Base-by-base conservation (phyloP, 2,329 filamentous ascomycete species). In the Fusarium musae region DNA sequence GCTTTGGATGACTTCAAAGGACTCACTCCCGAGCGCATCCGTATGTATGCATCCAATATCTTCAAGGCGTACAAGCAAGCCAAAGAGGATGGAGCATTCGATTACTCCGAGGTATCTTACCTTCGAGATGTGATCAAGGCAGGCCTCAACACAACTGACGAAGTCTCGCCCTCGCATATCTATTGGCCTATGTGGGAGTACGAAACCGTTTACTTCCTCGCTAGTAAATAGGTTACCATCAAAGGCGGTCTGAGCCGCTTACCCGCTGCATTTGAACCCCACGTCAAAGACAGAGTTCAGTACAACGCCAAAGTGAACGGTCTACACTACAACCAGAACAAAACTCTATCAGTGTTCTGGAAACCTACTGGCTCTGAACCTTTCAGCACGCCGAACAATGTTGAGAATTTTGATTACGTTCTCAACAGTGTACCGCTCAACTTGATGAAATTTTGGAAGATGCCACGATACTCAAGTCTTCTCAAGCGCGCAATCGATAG, bases 361-460 rank as follows among this genome's bases (percentile, higher is more conserved):
- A 63, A 64, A 1, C 69, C 67, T 0, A 74, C 70, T 5, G 78
- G 78, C 28, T 57, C 63, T 26, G 59, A 77, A 12, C 79, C 75
- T 63, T 73, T 42, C 52, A 78, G n/a, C 63, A 62, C 57, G 0
- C 15, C 59, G 2, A 56, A 75, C 10, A 77, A 73, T 1, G 73
- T 75, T 8, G 79, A 81, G n/a, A 73, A 76, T 3, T 84, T 82
- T 39, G 82, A 84, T 60, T 83, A 83, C 62, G 75, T 81, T 4
- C 78, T 84, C 46, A 82, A 82, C 73, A 80, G 80, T 12, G 79
- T 80, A 0, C 82, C 82, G 0, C 79, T 84, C 52, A 83, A 82
- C 30, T 73, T 82, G 56, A 78, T 81, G 23, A 79, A 80, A 36
- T 81, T 81, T 62, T 82, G 81, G 82, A 77, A 83, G 9, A 61